Evolutionary conservation across 768 basidiomycete genomes (phyloP).

Genomic region (Brasilioporus rufonigricans): DNA sequence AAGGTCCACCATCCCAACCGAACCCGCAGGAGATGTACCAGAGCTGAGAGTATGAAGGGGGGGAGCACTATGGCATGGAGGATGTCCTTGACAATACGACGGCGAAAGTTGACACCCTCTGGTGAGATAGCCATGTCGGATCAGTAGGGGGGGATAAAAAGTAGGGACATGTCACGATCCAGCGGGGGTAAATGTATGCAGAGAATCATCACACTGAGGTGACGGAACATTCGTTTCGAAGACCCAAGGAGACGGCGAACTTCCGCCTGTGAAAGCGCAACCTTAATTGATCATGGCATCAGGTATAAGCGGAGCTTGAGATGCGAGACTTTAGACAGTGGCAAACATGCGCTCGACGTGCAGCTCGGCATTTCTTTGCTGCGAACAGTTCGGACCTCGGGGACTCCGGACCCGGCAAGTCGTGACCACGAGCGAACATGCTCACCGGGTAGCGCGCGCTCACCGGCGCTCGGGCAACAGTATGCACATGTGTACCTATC

Average conservation of each 20-base stretch:
- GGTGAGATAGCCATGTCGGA: conserved; percentile 3
- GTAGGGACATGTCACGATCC: conserved; percentile 5
- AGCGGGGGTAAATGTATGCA: conserved; percentile 10
- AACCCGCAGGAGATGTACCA: conserved; percentile 28
- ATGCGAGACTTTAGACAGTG: background rate
- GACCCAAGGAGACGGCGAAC: too few species aligned
- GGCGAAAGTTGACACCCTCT: conserved; percentile 38
- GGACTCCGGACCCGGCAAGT: conserved; percentile 10
- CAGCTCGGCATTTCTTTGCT: conserved; percentile 1
- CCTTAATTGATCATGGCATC: conserved; percentile 5
- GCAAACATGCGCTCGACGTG: background rate
- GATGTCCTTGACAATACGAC: conserved; percentile 49
- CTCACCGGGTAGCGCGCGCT: too few species aligned
- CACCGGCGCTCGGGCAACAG: too few species aligned
- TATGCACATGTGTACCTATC: too few species aligned
- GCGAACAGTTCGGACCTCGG: conserved; percentile 5
- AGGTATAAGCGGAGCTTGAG: conserved; percentile 15
- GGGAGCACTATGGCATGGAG: conserved; percentile 41
- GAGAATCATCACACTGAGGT: background rate
- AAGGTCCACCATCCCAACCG: conserved; percentile 36
- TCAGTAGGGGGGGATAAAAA: background rate
- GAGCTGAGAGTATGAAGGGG: conserved; percentile 33
- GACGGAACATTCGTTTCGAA: conserved; percentile 13
- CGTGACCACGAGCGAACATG: too few species aligned
- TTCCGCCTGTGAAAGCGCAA: conserved; percentile 13